Evolutionary conservation across 2,329 filamentous ascomycete species (phyloP), one percentile per base, ranked within the genome.

Genomic region (Colletotrichum truncatum): DNA sequence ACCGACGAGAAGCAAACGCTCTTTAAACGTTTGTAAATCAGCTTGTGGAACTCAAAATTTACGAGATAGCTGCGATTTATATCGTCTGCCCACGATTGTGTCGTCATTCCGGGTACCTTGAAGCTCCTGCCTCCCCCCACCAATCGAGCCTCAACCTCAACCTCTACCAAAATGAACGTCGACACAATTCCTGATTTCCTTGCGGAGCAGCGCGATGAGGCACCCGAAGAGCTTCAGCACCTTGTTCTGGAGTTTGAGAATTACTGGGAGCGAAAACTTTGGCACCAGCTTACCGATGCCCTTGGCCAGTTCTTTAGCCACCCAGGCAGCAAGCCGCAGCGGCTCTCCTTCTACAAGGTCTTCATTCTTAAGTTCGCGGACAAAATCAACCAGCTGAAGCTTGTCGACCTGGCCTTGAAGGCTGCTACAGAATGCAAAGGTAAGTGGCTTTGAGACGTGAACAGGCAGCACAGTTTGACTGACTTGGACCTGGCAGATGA

Each of bases 321-420:
- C 72, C 87, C 92, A 45, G 88, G 90, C 75, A 98, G 94, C 80
- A 91, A 89, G 61, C 85, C 89, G 64, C 93, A 97, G 82, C 91
- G 95, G 75, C 87, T 99, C 82, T 85, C 90, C 66, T 91, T 99
- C 80, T 99, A 96, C 86, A 93, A 96, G 82, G 90, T 89, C 73
- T 99, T 99, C 84, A 92, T 99, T 79, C 88, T 95, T 78, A 96
- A 92, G 80, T 99, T 99, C 76, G 93, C 94, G 70, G 94, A 97
- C 78, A 98, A 97, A 86, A 98, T 99, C 85, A 99, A 98, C 82
- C 95, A 98, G 84, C 86, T 99, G 69, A 98, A 98, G 86, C 91
- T 98, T 71, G 96, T 99, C 70, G 91, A 93, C 70, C 84, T 99
- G 70, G 96, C 94, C 14, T 82, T 98, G 76, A 93, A 92, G 80